A percentile compares a stretch with the other conserved stretches of the same genome.
Evolutionary conservation across 1,284 basidiomycete species (phyloP).

Genomic region (Cutaneotrichosporon dermatis): DNA sequence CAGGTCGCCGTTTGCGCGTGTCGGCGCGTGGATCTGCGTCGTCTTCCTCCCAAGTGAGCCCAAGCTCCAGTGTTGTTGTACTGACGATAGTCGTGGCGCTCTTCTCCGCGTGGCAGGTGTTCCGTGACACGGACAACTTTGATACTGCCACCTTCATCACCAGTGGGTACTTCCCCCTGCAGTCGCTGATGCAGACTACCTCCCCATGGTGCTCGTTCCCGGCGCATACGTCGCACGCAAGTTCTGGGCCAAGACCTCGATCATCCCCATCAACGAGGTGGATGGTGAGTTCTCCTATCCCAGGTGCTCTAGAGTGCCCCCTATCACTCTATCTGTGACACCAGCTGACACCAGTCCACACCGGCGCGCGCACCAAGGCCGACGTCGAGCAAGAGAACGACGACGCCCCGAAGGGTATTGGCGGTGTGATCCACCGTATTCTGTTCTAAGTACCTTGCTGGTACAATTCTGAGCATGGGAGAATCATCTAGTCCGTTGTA

Average conservation of each 20-base stretch:
- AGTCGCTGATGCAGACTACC: neutral
- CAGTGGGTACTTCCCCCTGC: neutral
- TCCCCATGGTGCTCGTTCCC: slow-evolving; percentile 7
- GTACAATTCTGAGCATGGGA: too few species aligned
- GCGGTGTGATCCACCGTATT: neutral
- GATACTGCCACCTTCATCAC: slow-evolving; percentile 5
- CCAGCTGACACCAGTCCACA: neutral
- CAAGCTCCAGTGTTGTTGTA: too few species aligned
- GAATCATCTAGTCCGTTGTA: too few species aligned
- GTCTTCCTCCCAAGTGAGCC: neutral
- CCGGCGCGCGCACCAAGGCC: neutral
- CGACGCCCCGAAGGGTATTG: neutral
- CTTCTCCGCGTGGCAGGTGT: slow-evolving; percentile 7
- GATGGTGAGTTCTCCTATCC: neutral
- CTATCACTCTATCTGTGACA: too few species aligned
- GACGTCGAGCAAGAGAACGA: neutral
- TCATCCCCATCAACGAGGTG: neutral
- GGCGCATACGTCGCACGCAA: slow-evolving; percentile 4
- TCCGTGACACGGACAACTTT: slow-evolving; percentile 1
- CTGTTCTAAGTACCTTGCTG: neutral
- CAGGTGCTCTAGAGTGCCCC: too few species aligned
- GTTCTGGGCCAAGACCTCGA: slow-evolving; percentile 1
- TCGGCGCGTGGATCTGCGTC: neutral
- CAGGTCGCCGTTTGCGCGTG: neutral
- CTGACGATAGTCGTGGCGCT: neutral